Conservation (phyloP, 345 rosid species). For the Abelmoschus esculentus region DNA sequence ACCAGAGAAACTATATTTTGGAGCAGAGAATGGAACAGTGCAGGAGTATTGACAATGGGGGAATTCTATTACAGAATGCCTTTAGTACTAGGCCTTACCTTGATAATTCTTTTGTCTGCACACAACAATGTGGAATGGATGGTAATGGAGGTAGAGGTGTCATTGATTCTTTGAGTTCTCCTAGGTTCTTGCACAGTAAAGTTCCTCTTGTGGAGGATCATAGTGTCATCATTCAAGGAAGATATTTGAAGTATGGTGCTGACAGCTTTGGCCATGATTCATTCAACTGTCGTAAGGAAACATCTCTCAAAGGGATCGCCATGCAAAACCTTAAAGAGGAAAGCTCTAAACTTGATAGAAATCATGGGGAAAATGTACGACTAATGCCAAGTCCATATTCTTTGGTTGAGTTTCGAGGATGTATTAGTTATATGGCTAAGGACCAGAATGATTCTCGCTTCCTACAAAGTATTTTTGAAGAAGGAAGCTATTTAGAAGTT, state of each 20-base stretch:
- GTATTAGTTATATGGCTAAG: slow-evolving; percentile 39
- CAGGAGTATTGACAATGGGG: slow-evolving; percentile 11
- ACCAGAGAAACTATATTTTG: slow-evolving; percentile 23
- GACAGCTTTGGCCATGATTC: slow-evolving; percentile 17
- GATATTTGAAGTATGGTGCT: slow-evolving; percentile 9
- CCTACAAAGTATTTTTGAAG: slow-evolving; percentile 43
- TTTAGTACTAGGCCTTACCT: slow-evolving; percentile 15
- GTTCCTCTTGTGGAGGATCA: background rate
- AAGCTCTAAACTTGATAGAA: slow-evolving; percentile 16
- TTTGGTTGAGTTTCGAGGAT: slow-evolving; percentile 33
- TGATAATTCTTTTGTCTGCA: slow-evolving; percentile 12
- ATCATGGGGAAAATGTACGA: slow-evolving; percentile 17
- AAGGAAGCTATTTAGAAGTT: slow-evolving; percentile 31
- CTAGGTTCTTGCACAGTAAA: background rate
- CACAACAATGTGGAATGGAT: slow-evolving; percentile 20
- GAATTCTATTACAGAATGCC: slow-evolving; percentile 4
- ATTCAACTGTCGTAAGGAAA: slow-evolving; percentile 16
- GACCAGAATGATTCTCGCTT: slow-evolving; percentile 51
- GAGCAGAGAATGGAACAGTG: slow-evolving; percentile 27
- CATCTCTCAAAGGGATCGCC: slow-evolving; percentile 18
- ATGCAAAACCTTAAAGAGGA: slow-evolving; percentile 16
- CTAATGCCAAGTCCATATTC: slow-evolving; percentile 24
- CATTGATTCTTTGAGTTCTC: slow-evolving; percentile 13
- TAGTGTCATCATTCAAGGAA: background rate
- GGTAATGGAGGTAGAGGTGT: slow-evolving; percentile 13